Evolutionary conservation across 371 early-diverging fungal species (phyloP).

Genomic region (Smittium mucronatum): DNA sequence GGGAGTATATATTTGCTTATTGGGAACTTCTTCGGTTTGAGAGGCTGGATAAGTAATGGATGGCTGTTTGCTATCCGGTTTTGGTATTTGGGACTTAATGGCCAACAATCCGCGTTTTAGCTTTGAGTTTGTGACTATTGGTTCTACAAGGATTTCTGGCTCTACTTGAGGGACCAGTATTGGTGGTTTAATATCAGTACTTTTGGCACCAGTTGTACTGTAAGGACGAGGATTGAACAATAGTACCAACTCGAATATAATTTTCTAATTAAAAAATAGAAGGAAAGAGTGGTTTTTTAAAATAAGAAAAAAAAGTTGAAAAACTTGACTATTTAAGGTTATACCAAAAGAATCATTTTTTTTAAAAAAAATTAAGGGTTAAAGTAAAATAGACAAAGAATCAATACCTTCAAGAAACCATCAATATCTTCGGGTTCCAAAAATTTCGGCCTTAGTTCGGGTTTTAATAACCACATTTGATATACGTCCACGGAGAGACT

Average conservation of each 20-base stretch:
- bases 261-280: constrained; percentile 6
- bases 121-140: background rate
- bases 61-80: background rate
- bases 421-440: constrained; percentile 2
- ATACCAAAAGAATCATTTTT: background rate
- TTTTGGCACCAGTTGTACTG: constrained; percentile 6
- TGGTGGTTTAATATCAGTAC: constrained; percentile 4
- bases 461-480: constrained; percentile 1
- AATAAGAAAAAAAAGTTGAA: background rate
- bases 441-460: constrained; percentile 2
- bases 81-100: background rate
- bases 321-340: background rate
- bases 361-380: background rate
- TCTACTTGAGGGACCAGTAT: background rate
- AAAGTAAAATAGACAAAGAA: background rate
- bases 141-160: background rate
- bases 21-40: background rate
- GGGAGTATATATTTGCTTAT: background rate
- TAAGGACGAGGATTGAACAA: constrained; percentile 9
- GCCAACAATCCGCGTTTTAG: background rate
- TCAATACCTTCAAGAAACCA: background rate
- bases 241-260: background rate
- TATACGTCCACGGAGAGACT: constrained; percentile 5
- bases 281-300: no score
- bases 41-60: background rate